A percentile compares a stretch with the other conserved stretches of the same genome.
phyloP scores from a whole-genome alignment of 805 yeast genomes.

The Sugiyamaella mastotermitis region DNA sequence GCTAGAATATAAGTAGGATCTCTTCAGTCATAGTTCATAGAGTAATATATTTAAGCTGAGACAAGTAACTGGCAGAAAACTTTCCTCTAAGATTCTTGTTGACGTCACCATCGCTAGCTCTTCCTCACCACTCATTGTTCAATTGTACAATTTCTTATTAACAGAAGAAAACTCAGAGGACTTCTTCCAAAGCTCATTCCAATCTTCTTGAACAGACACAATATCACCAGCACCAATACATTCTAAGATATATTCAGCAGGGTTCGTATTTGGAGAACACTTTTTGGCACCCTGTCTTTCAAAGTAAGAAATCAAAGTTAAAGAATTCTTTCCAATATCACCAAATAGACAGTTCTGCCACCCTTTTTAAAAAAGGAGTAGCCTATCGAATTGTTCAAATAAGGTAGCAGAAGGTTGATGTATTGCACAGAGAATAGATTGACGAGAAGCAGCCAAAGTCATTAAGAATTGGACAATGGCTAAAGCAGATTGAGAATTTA shows the following conservation, averaged over 20 bases:
- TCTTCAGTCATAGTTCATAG: constrained; percentile 48
- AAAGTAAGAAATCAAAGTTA: constrained; percentile 54
- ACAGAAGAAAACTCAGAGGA: constrained; percentile 37
- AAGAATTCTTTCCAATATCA: constrained; percentile 63
- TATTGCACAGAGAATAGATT: constrained; percentile 69
- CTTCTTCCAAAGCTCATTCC: constrained; percentile 56
- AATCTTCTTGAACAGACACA: constrained; percentile 52
- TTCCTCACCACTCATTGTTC: constrained; percentile 27
- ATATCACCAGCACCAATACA: constrained; percentile 81
- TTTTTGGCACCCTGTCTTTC: constrained; percentile 67
- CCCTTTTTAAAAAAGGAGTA: constrained; percentile 64
- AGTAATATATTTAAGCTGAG: constrained; percentile 39
- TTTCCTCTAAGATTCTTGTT: constrained; percentile 21
- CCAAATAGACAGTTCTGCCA: constrained; percentile 78
- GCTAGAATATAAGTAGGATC: constrained; percentile 57
- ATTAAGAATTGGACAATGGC: constrained; percentile 61
- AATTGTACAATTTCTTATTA: constrained; percentile 31
- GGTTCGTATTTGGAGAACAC: constrained; percentile 57
- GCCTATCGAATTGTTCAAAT: constrained; percentile 61
- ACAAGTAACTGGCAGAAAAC: constrained; percentile 44
- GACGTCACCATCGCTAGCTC: constrained; percentile 21
- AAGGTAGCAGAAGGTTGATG: constrained; percentile 73
- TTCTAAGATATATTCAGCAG: constrained; percentile 71
- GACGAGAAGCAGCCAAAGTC: constrained; percentile 64
- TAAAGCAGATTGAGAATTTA: constrained; percentile 59